These are phyloP conservation scores for Sisymbrium altissimum DNA, from an alignment of 345 rosid genomes.

Conservation along the genomic window DNA sequence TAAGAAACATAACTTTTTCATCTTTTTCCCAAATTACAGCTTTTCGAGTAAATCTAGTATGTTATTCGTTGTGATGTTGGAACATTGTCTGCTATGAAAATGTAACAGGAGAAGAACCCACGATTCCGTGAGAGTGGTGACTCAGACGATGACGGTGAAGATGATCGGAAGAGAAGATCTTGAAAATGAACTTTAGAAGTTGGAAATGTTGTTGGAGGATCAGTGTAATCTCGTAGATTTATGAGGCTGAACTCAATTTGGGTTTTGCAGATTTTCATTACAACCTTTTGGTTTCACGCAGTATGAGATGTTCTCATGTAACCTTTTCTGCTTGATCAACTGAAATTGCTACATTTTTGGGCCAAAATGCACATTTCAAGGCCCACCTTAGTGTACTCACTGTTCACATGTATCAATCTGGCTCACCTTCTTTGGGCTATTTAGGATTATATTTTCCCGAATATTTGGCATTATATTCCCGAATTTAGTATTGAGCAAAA, in stretches of 20 bases:
- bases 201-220: conserved; percentile 11
- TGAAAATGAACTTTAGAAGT: conserved; percentile 27
- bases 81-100: background rate
- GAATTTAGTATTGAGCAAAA: too few relatives aligned
- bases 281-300: background rate
- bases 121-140: conserved; percentile 95
- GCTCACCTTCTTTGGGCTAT: background rate
- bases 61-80: background rate
- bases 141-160: conserved; percentile 95
- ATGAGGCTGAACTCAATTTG: conserved; percentile 15
- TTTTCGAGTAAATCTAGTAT: background rate
- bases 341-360: background rate
- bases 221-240: conserved; percentile 20
- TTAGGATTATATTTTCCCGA: background rate
- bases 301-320: background rate
- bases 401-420: background rate
- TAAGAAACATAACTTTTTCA: background rate
- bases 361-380: background rate
- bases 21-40: background rate
- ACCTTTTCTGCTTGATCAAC: background rate
- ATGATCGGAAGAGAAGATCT: conserved; percentile 52
- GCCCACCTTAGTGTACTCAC: background rate
- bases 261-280: conserved; percentile 10
- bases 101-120: conserved; percentile 91
- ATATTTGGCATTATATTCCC: too few relatives aligned